Evolutionary conservation across 805 yeast genomes (phyloP).

Genomic region (Candida sonorensis): DNA sequence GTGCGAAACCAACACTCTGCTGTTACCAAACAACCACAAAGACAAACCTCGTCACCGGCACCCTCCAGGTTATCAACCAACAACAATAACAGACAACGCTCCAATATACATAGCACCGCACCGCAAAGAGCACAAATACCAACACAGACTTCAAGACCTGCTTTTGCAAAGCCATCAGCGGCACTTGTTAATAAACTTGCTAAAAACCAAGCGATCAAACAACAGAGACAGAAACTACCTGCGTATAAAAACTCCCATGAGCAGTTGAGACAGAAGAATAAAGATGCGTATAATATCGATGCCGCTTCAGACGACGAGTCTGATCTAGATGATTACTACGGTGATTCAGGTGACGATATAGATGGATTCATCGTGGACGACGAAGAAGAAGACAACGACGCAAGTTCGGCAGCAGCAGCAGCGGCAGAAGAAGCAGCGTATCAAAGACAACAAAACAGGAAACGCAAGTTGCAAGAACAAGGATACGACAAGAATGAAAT

Average conservation of each 20-base stretch:
- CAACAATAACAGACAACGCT: no score
- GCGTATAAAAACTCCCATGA: slow-evolving; percentile 4
- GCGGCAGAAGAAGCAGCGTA: slow-evolving; percentile 10
- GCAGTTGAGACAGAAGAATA: slow-evolving; percentile 1
- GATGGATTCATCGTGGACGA: slow-evolving; percentile 34
- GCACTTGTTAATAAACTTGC: slow-evolving; percentile 42
- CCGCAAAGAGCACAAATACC: neutral
- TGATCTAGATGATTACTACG: slow-evolving; percentile 26
- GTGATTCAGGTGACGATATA: slow-evolving; percentile 29
- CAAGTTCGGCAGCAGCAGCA: no score
- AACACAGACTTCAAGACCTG: slow-evolving; percentile 1
- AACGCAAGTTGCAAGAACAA: slow-evolving; percentile 14
- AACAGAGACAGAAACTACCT: slow-evolving; percentile 3
- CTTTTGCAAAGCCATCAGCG: slow-evolving; percentile 51
- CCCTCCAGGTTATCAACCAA: no score
- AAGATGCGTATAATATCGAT: slow-evolving; percentile 24
- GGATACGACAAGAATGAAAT: slow-evolving; percentile 82
- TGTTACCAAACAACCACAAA: no score
- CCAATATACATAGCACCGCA: no score
- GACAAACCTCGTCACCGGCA: no score
- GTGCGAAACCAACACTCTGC: no score
- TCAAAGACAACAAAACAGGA: slow-evolving; percentile 21
- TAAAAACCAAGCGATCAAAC: slow-evolving; percentile 16
- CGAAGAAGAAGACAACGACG: slow-evolving; percentile 42
- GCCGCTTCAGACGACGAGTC: slow-evolving; percentile 13